Evolutionary conservation across 805 yeast species (phyloP).

Genomic region (Komagataella ulmi): DNA sequence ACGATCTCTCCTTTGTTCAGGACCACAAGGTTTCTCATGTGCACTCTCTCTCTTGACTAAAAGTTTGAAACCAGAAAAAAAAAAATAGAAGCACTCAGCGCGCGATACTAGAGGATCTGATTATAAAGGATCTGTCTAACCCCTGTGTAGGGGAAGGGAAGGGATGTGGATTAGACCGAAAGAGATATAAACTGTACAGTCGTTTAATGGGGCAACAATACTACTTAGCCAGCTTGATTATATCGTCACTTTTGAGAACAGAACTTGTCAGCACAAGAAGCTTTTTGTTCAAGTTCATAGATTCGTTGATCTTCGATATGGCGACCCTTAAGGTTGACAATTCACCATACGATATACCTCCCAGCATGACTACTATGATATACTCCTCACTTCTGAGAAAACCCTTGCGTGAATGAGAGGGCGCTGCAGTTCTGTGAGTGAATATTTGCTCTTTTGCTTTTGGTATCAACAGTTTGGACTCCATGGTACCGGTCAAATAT

Average conservation of each 20-base stretch:
- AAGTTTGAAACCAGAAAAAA: neutral
- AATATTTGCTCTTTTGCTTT: constrained; percentile 15
- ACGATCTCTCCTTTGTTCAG: constrained; percentile 39
- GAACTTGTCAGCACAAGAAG: constrained; percentile 30
- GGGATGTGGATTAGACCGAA: neutral
- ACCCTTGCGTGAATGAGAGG: constrained; percentile 8
- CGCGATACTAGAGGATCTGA: neutral
- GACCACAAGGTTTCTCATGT: constrained; percentile 19
- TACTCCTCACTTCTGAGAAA: constrained; percentile 11
- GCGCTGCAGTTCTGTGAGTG: constrained; percentile 16
- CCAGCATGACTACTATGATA: constrained; percentile 46
- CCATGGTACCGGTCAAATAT: constrained; percentile 24
- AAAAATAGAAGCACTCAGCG: neutral
- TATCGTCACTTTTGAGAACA: constrained; percentile 22
- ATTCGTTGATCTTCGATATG: constrained; percentile 26
- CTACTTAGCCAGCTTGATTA: constrained; percentile 9
- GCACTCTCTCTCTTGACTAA: neutral
- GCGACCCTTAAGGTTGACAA: constrained; percentile 55
- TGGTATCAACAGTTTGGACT: constrained; percentile 17
- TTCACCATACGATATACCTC: constrained; percentile 84
- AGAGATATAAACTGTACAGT: neutral
- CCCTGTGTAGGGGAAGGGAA: neutral
- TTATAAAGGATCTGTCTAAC: neutral
- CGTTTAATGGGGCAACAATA: neutral
- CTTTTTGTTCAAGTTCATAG: constrained; percentile 17